Percentiles rank a stretch among this genome's conserved stretches.
Evolutionary conservation across 306 rosid species (phyloP).

Genomic region (Medicago arabica): DNA sequence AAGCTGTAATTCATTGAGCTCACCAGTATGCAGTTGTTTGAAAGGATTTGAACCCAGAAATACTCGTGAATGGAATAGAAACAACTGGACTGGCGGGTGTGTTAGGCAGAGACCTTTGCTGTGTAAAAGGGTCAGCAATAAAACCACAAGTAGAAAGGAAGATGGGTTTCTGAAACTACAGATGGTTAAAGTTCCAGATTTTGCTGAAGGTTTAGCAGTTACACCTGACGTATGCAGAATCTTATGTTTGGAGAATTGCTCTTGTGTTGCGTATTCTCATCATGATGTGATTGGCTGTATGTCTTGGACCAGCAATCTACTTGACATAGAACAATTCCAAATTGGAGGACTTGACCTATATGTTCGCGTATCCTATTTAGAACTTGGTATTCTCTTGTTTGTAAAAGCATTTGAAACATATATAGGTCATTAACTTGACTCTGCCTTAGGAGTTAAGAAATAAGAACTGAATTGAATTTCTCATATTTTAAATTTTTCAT

Average conservation of each 20-base stretch:
- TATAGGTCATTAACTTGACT: not conserved
- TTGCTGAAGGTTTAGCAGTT: conserved; percentile 3
- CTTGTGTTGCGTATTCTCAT: conserved; percentile 35
- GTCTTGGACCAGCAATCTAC: conserved; percentile 35
- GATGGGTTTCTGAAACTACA: conserved; percentile 49
- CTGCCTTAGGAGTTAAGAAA: not conserved
- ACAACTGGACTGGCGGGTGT: not conserved
- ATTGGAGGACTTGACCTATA: conserved; percentile 36
- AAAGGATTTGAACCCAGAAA: no score
- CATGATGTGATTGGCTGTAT: conserved; percentile 38
- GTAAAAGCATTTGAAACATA: no score
- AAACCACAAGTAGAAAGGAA: not conserved
- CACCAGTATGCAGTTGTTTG: no score
- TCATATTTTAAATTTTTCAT: not conserved
- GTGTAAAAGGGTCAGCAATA: conserved; percentile 14
- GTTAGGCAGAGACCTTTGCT: conserved; percentile 24
- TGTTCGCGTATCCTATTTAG: conserved; percentile 40
- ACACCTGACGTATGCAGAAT: conserved; percentile 24
- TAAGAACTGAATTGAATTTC: no score
- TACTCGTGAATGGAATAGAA: no score
- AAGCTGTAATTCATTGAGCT: no score
- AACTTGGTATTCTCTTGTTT: no score
- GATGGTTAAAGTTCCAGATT: conserved; percentile 54
- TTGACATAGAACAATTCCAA: conserved; percentile 39
- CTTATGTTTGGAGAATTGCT: conserved; percentile 42